Evolutionary conservation across 441 rosid genomes (phyloP), one percentile per base, ranked within the genome.

Genomic region (Populus hybrid): DNA sequence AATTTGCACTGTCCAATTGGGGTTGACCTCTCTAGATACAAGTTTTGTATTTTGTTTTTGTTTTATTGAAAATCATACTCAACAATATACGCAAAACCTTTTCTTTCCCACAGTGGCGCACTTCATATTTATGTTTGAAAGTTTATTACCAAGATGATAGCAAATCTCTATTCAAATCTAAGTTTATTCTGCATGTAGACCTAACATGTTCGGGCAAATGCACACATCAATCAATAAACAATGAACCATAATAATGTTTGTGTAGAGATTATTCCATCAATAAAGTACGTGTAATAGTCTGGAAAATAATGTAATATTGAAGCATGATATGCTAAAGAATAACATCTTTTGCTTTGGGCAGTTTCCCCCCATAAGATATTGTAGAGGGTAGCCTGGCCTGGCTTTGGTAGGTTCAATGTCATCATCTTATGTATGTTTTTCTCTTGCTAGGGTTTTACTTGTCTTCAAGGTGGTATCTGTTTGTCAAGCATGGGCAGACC

Each of bases 401-500:
- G 32, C 32, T 8, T 8, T 59, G 65, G 65, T 24, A 2, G 23
- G 0, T 59, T 59, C 65, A n/a, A n/a, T 8, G 7, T 4, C 34
- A 10, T n/a, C 0, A 23, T 69, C 73, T 79, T 24, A 73, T 28
- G 9, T 30, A 8, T 8, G 10, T 69, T 36, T 30, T 24, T 69
- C 26, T 79, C n/a, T 38, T 79, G 77, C 9, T 10, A 95, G 99
- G 98, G 99, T 24, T 96, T 90, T n/a, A 89, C 92, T 26, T 92
- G 95, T 77, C 95, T 96, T 67, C 96, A 91, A 83, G 94, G 96
- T 0, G 98, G 99, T 53, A 91, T 94, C 75, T 96, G 99, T 40
- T 83, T 96, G 83, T 96, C 99, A 21, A 96, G 98, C 93, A 96
- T 96, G 99, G 98, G 97, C 21, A 89, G 99, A 76, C 99, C 99